A percentile compares a stretch with the other conserved stretches of the same genome.
These are phyloP conservation scores for Triticum monococcum DNA, from an alignment of 176 grass and related monocot species.

Conservation along the genomic window DNA sequence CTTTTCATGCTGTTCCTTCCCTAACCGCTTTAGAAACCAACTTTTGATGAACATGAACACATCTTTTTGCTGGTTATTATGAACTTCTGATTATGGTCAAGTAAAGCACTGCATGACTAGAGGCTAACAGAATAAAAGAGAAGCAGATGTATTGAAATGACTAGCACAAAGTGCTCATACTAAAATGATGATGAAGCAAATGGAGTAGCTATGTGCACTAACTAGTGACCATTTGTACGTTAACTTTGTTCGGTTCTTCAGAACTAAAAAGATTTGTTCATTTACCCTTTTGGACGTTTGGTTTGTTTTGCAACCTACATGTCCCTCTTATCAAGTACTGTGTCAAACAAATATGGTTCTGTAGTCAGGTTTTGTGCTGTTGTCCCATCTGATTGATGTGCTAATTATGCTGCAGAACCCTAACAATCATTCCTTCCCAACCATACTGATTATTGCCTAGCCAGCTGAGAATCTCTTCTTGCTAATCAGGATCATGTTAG, in stretches of 20 bases:
- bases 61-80: constrained; percentile 10
- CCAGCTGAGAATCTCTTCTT: background rate
- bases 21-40: constrained; percentile 20
- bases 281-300: background rate
- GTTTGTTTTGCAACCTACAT: background rate
- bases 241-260: background rate
- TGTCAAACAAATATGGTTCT: background rate
- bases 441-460: background rate
- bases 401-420: background rate
- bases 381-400: background rate
- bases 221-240: background rate
- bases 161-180: background rate
- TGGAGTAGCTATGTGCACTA: background rate
- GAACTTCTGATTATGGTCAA: background rate
- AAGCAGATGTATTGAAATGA: background rate
- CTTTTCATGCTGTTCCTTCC: constrained; percentile 29
- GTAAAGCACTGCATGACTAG: background rate
- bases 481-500: background rate
- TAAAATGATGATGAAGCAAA: background rate
- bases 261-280: background rate
- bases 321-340: background rate
- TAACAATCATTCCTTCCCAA: background rate
- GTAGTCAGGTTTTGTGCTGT: background rate
- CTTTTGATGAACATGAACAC: constrained; percentile 19
- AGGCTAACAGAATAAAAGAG: background rate